Conservation (phyloP, 1,284 basidiomycete genomes). For the Cerioporus squamosus region DNA sequence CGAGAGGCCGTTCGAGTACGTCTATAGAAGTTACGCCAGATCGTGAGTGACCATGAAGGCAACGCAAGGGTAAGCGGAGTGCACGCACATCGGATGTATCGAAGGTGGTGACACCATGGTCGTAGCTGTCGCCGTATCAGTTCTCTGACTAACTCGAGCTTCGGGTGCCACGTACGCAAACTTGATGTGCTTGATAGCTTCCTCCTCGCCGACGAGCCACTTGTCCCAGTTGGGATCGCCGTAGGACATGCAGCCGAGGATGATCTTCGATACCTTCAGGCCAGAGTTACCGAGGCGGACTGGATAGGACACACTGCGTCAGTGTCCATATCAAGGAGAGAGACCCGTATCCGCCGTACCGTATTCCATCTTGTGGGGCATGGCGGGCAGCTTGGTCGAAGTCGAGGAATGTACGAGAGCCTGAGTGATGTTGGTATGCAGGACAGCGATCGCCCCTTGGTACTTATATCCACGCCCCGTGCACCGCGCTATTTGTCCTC, state of each 20-base stretch:
- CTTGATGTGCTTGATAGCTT: conserved; percentile 43
- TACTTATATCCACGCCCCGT: no score
- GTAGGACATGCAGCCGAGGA: conserved; percentile 50
- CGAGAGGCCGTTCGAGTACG: conserved; percentile 59
- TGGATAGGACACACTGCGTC: conserved; percentile 4
- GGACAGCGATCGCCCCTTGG: no score
- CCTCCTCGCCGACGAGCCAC: conserved; percentile 48
- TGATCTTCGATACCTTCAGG: conserved; percentile 48
- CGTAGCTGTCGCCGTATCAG: conserved; percentile 48
- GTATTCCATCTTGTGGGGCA: no score
- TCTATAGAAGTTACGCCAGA: conserved; percentile 1
- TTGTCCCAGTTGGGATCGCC: conserved; percentile 38
- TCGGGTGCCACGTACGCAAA: conserved; percentile 32
- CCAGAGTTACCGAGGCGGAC: conserved; percentile 52
- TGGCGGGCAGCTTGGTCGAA: no score
- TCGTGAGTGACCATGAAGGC: neutral
- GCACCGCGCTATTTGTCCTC: no score
- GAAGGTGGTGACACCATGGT: conserved; percentile 53
- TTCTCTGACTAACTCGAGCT: no score
- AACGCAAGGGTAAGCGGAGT: neutral
- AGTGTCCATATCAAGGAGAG: no score
- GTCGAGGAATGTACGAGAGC: no score
- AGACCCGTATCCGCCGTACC: no score
- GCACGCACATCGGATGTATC: conserved; percentile 67
- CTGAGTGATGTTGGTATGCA: no score